Evolutionary conservation across 371 early-diverging fungal species (phyloP), one percentile per base, ranked within the genome.

Genomic region (Rhizopus stolonifer): DNA sequence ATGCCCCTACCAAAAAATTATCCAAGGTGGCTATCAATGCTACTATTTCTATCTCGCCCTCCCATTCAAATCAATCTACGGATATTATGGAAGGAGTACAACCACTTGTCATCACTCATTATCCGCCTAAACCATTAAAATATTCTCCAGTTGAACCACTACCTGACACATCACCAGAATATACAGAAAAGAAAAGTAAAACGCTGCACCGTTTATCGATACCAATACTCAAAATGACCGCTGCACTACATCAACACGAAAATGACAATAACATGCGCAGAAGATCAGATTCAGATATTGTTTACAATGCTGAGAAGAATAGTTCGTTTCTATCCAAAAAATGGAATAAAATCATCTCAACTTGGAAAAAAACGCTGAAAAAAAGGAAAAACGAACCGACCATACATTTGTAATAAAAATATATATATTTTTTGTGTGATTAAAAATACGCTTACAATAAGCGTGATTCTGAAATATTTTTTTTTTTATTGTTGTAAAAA

Each of bases 71-170:
- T 10, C 29, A 47, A 39, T 19, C 43, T 38, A 25, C 36, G 34
- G 31, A 15, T 33, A 32, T 25, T 31, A 42, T 45, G 29, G 34
- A 34, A 21, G 38, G 33, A 25, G 46, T 60, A 19, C 57, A 58
- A 33, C 60, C 60, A 45, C 60, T 60, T 2, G 46, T 67, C 23
- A 67, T 67, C 9, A 67, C 63, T 9, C 64, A 67, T 29, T 65
- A 65, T 49, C 65, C 65, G 42, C 65, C 65, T 1, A 65, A 53
- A 57, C 65, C 65, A 13, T 39, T 65, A 5, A 53, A 47, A 33
- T 65, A 65, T 17, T 60, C 64, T 14, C 68, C 68, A 38, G 58
- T 67, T 17, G 64, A 67, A 25, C 67, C 67, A 21, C 49, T 63
- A 10, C 50, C 52, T 5, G 52, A 50, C 31, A 29, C 10, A 10